Percentiles rank a stretch among this genome's conserved stretches.
phyloP scores from a whole-genome alignment of 2,329 filamentous ascomycete species.

The Penicillium olsonii region DNA sequence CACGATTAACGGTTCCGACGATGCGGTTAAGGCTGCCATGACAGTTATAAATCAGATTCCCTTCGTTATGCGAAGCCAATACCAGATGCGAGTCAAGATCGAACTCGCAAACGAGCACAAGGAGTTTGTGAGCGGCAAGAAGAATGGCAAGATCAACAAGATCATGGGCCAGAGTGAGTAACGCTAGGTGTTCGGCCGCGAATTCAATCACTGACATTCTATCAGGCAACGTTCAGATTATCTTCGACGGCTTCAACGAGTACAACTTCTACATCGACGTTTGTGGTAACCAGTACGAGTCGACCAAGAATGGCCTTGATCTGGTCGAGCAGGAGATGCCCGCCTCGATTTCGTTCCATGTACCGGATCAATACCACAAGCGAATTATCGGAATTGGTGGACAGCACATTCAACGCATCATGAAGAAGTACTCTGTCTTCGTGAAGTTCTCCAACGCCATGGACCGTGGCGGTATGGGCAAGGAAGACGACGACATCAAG shows the following conservation, averaged over 20 bases:
- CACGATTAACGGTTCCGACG: slow-evolving; percentile 91
- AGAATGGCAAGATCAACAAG: slow-evolving; percentile 99
- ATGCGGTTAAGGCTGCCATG: slow-evolving; percentile 93
- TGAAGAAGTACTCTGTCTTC: slow-evolving; percentile 99
- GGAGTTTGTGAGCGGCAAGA: slow-evolving; percentile 98
- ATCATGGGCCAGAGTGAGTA: slow-evolving; percentile 95
- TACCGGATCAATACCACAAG: slow-evolving; percentile 98
- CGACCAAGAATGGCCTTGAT: slow-evolving; percentile 86
- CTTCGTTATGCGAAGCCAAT: slow-evolving; percentile 82
- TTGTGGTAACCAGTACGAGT: slow-evolving; percentile 86
- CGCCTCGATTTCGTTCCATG: slow-evolving; percentile 97
- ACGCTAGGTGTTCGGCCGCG: slow-evolving; percentile 9
- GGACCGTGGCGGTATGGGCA: slow-evolving; percentile 90
- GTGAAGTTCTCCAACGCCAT: slow-evolving; percentile 99
- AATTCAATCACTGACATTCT: slow-evolving; percentile 3
- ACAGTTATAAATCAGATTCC: slow-evolving; percentile 89
- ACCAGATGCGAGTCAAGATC: slow-evolving; percentile 96
- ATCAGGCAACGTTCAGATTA: slow-evolving; percentile 88
- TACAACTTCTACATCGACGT: slow-evolving; percentile 99
- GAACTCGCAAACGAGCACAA: slow-evolving; percentile 99
- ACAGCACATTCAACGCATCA: slow-evolving; percentile 98
- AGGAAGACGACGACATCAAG: slow-evolving; percentile 97
- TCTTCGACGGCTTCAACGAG: slow-evolving; percentile 98
- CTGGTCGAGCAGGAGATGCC: slow-evolving; percentile 99
- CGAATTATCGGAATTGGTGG: slow-evolving; percentile 98